Conservation (phyloP, 2,329 filamentous ascomycete species). For the Exophiala phaeomuriformis region DNA sequence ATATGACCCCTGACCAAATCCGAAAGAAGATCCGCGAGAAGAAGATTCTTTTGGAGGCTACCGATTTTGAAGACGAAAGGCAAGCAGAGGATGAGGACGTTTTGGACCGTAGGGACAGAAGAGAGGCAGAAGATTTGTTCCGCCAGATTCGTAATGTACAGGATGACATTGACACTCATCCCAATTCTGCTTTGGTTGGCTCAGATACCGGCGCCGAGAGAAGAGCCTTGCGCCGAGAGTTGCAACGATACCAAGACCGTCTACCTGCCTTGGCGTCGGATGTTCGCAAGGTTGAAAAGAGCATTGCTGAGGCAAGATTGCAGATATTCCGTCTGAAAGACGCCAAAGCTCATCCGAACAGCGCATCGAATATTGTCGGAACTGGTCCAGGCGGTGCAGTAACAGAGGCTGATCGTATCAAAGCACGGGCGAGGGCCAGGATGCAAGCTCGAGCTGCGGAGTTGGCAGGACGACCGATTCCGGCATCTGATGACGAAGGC, state of each 20-base stretch:
- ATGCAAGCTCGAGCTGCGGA: constrained; percentile 97
- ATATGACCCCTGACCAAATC: constrained; percentile 77
- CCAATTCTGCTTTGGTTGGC: constrained; percentile 62
- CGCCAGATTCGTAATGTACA: constrained; percentile 84
- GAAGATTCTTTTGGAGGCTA: constrained; percentile 86
- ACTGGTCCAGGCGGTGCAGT: constrained; percentile 85
- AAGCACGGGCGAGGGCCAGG: constrained; percentile 91
- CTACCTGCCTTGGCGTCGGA: constrained; percentile 87
- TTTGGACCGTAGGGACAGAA: constrained; percentile 79
- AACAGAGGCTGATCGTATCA: constrained; percentile 88
- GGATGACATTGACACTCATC: constrained; percentile 88
- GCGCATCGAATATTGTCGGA: constrained; percentile 73
- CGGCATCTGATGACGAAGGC: constrained; percentile 63
- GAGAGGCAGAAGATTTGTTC: constrained; percentile 90
- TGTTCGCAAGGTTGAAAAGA: constrained; percentile 81
- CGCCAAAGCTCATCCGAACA: constrained; percentile 80
- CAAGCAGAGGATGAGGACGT: constrained; percentile 84
- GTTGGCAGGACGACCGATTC: constrained; percentile 72
- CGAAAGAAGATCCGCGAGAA: constrained; percentile 91
- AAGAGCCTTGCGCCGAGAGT: constrained; percentile 75
- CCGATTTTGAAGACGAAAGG: constrained; percentile 92
- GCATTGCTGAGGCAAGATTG: constrained; percentile 82
- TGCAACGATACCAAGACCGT: constrained; percentile 81
- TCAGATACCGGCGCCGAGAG: constrained; percentile 83
- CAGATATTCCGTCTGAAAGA: constrained; percentile 92